Conservation (phyloP, 495 filamentous ascomycete genomes). For the Thermochaetoides thermophila region DNA sequence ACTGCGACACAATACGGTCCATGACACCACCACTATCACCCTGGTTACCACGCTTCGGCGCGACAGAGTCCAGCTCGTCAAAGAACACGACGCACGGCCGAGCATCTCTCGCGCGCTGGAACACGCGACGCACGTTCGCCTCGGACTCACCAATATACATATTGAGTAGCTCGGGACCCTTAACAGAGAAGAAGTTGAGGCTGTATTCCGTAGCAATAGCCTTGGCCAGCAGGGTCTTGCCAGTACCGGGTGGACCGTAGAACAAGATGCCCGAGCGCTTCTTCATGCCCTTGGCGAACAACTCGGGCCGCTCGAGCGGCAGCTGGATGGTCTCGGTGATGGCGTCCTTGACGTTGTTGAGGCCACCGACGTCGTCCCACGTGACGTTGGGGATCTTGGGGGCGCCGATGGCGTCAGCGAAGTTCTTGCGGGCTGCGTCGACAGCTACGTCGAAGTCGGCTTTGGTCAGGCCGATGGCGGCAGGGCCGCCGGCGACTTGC, state of each 20-base stretch:
- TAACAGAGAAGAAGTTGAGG: conserved; percentile 97
- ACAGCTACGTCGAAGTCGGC: conserved; percentile 81
- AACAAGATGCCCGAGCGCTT: conserved; percentile 96
- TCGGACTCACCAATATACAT: conserved; percentile 99
- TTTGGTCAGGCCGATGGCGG: conserved; percentile 63
- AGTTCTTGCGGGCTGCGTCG: conserved; percentile 90
- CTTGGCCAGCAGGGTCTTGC: conserved; percentile 92
- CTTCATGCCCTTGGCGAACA: conserved; percentile 98
- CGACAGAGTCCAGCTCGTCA: conserved; percentile 93
- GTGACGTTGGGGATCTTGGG: conserved; percentile 95
- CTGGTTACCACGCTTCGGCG: conserved; percentile 93
- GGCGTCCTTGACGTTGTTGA: conserved; percentile 87
- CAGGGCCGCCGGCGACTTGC: conserved; percentile 74
- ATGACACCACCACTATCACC: conserved; percentile 97
- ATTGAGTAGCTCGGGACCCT: conserved; percentile 91
- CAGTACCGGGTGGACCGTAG: conserved; percentile 92
- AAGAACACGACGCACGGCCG: conserved; percentile 98
- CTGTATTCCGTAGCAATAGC: conserved; percentile 97
- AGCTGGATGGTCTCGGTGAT: conserved; percentile 94
- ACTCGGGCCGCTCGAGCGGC: conserved; percentile 78
- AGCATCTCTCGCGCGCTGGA: conserved; percentile 86
- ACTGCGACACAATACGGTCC: conserved; percentile 94
- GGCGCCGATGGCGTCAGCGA: conserved; percentile 91
- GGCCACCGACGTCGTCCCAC: conserved; percentile 92
- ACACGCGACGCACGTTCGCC: conserved; percentile 91